Evolutionary conservation across 352 stramenopile genomes (phyloP).

Genomic region (Pythium chondricola): DNA sequence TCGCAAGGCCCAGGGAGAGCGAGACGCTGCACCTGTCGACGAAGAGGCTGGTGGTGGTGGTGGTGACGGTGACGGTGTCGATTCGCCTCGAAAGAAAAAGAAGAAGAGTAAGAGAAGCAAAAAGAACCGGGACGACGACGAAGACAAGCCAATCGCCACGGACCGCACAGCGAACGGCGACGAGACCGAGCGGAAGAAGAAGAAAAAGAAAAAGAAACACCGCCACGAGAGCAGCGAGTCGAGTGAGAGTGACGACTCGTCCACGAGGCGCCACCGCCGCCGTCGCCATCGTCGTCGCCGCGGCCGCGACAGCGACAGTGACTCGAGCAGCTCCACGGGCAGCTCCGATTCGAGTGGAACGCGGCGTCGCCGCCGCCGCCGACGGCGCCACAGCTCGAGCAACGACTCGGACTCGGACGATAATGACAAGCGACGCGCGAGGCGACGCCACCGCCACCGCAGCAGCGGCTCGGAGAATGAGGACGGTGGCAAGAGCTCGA

Average conservation of each 20-base stretch:
- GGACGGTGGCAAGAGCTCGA: slow-evolving; percentile 9
- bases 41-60: slow-evolving; percentile 21
- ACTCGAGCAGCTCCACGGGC: slow-evolving; percentile 42
- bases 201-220: slow-evolving; percentile 37
- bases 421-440: slow-evolving; percentile 24
- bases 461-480: slow-evolving; percentile 18
- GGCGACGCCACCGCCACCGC: slow-evolving; percentile 32
- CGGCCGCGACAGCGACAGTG: slow-evolving; percentile 33
- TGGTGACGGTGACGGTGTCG: slow-evolving; percentile 2
- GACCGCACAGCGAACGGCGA: slow-evolving; percentile 15
- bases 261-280: slow-evolving; percentile 20
- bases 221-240: slow-evolving; percentile 6
- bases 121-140: slow-evolving; percentile 10
- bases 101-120: slow-evolving; percentile 38
- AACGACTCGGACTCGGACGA: slow-evolving; percentile 51
- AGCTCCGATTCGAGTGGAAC: slow-evolving; percentile 37
- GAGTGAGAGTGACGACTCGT: slow-evolving; percentile 3
- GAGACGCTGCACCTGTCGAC: slow-evolving; percentile 9
- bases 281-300: slow-evolving; percentile 19
- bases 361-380: slow-evolving; percentile 32
- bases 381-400: slow-evolving; percentile 40
- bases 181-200: slow-evolving; percentile 25
- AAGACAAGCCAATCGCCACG: no score
- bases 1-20: slow-evolving; percentile 30
- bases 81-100: slow-evolving; percentile 59